Evolutionary conservation across 225 moss, liverwort and hornwort genomes (phyloP).

Genomic region (Thuidium tamariscinum): DNA sequence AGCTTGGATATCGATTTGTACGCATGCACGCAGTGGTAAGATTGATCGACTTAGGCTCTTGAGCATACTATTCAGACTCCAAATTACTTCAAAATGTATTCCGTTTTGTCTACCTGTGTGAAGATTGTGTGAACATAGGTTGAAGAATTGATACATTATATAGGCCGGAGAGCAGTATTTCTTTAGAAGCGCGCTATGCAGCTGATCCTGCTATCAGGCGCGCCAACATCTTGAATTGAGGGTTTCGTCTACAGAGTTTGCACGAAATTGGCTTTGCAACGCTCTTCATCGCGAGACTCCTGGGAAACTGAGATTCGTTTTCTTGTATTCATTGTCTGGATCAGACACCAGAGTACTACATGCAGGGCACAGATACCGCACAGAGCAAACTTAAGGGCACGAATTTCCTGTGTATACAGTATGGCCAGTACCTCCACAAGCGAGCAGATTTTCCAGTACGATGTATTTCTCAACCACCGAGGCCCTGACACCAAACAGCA

Average conservation of each 20-base stretch:
- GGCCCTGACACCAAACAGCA: too few relatives aligned
- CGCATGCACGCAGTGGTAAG: too few relatives aligned
- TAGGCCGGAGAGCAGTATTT: not conserved
- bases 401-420: fast-evolving
- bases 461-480: too few relatives aligned
- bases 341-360: not conserved
- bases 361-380: not conserved
- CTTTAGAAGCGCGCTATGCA: not conserved
- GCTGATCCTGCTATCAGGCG: not conserved
- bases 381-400: not conserved
- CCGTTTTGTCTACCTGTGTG: not conserved
- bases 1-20: too few relatives aligned
- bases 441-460: too few relatives aligned
- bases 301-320: not conserved
- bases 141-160: not conserved
- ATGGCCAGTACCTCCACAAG: not conserved
- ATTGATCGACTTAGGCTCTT: too few relatives aligned
- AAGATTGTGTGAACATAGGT: not conserved
- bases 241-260: not conserved
- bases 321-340: not conserved
- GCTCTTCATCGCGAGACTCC: not conserved
- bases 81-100: not conserved
- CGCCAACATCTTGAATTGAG: not conserved
- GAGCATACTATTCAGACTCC: too few relatives aligned
- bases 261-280: not conserved